Evolutionary conservation across 2,329 filamentous ascomycete genomes (phyloP).

Genomic region (Fusarium coffeatum): DNA sequence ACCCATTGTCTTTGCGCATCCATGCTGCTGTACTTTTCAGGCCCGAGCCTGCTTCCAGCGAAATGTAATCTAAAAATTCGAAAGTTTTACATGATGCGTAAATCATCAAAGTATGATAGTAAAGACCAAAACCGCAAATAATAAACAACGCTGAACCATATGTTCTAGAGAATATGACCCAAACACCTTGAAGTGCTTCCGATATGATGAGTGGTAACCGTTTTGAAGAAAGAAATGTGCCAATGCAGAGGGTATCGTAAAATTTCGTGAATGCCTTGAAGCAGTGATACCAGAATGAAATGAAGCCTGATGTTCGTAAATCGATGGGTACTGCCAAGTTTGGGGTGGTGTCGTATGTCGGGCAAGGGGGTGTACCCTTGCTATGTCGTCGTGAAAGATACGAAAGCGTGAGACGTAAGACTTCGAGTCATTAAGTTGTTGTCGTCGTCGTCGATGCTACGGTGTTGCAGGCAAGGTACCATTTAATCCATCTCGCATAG

Average conservation of each 20-base stretch:
- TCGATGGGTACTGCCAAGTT: background rate
- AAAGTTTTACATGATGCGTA: constrained; percentile 13
- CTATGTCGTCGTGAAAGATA: background rate
- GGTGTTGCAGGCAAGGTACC: background rate
- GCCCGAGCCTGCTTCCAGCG: constrained; percentile 27
- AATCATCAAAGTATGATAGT: constrained; percentile 31
- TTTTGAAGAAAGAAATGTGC: constrained; percentile 6
- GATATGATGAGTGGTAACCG: background rate
- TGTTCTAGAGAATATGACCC: constrained; percentile 12
- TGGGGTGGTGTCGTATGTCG: background rate
- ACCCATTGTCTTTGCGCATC: constrained; percentile 15
- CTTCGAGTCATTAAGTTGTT: background rate
- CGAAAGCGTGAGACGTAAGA: background rate
- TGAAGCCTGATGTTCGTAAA: background rate
- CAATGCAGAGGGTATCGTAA: constrained; percentile 36
- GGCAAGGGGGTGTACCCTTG: background rate
- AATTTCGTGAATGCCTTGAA: constrained; percentile 36
- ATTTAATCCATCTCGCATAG: constrained; percentile 71
- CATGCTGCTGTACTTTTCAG: constrained; percentile 21
- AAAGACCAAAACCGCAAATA: background rate
- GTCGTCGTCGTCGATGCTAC: background rate
- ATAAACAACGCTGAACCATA: constrained; percentile 12
- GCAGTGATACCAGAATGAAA: constrained; percentile 23
- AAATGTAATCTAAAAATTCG: constrained; percentile 25
- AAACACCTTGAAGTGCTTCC: constrained; percentile 41